Conservation (phyloP, 1,284 basidiomycete genomes). For the Heterobasidion annosum region DNA sequence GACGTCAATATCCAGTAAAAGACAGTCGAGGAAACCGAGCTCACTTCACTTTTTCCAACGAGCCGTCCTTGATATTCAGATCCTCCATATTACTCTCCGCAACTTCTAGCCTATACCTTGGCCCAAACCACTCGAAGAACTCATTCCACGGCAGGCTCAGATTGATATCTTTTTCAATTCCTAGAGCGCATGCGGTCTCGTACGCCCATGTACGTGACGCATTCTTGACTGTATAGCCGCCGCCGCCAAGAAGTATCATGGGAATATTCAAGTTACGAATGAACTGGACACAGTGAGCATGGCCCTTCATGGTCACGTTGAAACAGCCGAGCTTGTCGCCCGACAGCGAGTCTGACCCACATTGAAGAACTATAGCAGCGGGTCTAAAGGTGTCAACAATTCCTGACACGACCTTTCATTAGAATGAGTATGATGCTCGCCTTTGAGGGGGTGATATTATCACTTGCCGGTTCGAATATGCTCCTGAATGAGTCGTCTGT, state of each 20-base stretch:
- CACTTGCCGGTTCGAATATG: conserved; percentile 82
- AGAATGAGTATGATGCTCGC: neutral
- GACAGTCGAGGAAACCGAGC: conserved; percentile 10
- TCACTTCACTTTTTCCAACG: conserved; percentile 75
- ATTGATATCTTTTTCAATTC: conserved; percentile 71
- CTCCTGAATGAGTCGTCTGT: conserved; percentile 77
- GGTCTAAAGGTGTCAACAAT: conserved; percentile 91
- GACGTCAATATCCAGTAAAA: conserved; percentile 1
- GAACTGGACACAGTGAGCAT: conserved; percentile 87
- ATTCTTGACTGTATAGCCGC: conserved; percentile 96
- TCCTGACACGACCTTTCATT: conserved; percentile 58
- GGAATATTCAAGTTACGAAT: conserved; percentile 82
- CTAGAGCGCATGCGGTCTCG: conserved; percentile 92
- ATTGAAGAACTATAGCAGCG: conserved; percentile 88
- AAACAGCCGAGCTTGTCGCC: conserved; percentile 97
- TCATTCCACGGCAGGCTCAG: conserved; percentile 89
- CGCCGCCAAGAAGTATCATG: conserved; percentile 88
- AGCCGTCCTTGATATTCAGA: conserved; percentile 75
- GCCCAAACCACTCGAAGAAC: conserved; percentile 98
- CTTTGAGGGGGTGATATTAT: neutral
- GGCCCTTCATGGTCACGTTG: conserved; percentile 93
- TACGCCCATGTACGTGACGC: conserved; percentile 95
- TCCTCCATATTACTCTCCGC: conserved; percentile 92
- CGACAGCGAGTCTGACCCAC: conserved; percentile 91
- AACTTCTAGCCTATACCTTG: conserved; percentile 90